These are phyloP conservation scores for Grosmannia huntii DNA, from an alignment of 2,329 filamentous ascomycete species.

Conservation along the genomic window DNA sequence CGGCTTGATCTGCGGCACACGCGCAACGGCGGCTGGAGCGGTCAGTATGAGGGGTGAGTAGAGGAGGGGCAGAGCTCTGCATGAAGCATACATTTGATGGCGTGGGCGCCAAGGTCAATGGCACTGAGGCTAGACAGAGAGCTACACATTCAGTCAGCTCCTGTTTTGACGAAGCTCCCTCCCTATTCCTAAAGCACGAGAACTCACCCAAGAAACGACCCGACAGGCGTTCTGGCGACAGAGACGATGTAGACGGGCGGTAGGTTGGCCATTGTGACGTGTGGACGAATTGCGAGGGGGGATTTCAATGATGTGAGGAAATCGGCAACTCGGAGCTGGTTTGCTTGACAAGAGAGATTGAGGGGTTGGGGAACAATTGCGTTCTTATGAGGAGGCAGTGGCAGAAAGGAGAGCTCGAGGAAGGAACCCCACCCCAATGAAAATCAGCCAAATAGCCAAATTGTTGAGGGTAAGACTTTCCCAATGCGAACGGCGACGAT, in stretches of 20 bases:
- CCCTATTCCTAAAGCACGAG: not conserved
- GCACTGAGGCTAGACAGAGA: conserved; percentile 81
- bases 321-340: not conserved
- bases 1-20: conserved; percentile 73
- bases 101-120: conserved; percentile 74
- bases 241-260: conserved; percentile 95
- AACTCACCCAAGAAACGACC: conserved; percentile 81
- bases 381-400: too few relatives aligned
- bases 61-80: not conserved
- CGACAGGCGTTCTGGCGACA: conserved; percentile 77
- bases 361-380: too few relatives aligned
- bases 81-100: conserved; percentile 67
- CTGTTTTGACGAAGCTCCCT: not conserved
- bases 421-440: too few relatives aligned
- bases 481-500: too few relatives aligned
- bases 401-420: too few relatives aligned
- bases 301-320: too few relatives aligned
- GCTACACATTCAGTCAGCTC: conserved; percentile 30
- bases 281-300: too few relatives aligned
- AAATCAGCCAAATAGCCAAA: too few relatives aligned
- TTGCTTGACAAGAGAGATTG: too few relatives aligned
- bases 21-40: conserved; percentile 58
- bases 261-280: conserved; percentile 56
- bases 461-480: too few relatives aligned
- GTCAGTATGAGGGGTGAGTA: conserved; percentile 1